Evolutionary conservation across 2,329 filamentous ascomycete genomes (phyloP).

Genomic region (Blastomyces parvus): DNA sequence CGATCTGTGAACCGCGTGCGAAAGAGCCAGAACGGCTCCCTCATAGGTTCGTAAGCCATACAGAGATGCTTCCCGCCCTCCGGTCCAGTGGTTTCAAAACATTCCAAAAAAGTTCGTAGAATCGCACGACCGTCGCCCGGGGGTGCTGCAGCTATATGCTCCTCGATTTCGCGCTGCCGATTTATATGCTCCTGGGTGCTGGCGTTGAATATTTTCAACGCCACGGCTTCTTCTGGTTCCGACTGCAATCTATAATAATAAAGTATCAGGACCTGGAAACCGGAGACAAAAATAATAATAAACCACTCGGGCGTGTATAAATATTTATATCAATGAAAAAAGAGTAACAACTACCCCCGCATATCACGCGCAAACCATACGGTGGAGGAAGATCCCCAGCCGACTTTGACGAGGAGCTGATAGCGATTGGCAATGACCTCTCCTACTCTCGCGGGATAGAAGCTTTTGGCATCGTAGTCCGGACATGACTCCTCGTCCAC

Average conservation of each 20-base stretch:
- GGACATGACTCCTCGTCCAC: slow-evolving; percentile 13
- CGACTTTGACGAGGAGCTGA: slow-evolving; percentile 13
- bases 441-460: slow-evolving; percentile 13
- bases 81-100: slow-evolving; percentile 18
- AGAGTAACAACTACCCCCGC: slow-evolving; percentile 1
- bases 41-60: slow-evolving; percentile 27
- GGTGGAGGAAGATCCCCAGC: slow-evolving; percentile 11
- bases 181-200: not conserved
- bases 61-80: slow-evolving; percentile 23
- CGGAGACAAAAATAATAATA: not conserved
- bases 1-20: slow-evolving; percentile 18
- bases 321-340: not conserved
- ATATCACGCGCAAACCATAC: slow-evolving; percentile 15
- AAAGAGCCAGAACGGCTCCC: slow-evolving; percentile 26
- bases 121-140: slow-evolving; percentile 20
- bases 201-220: slow-evolving; percentile 14
- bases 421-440: slow-evolving; percentile 12
- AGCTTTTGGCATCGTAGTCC: slow-evolving; percentile 8
- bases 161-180: slow-evolving; percentile 21
- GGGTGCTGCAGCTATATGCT: slow-evolving; percentile 20
- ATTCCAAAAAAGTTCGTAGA: slow-evolving; percentile 22
- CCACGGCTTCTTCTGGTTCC: slow-evolving; percentile 10
- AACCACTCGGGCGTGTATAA: not conserved
- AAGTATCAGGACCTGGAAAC: not conserved
- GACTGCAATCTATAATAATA: slow-evolving; percentile 2